Evolutionary conservation across 1,139 yeast genomes (phyloP), one percentile per base, ranked within the genome.

Genomic region (Pichia norvegensis): DNA sequence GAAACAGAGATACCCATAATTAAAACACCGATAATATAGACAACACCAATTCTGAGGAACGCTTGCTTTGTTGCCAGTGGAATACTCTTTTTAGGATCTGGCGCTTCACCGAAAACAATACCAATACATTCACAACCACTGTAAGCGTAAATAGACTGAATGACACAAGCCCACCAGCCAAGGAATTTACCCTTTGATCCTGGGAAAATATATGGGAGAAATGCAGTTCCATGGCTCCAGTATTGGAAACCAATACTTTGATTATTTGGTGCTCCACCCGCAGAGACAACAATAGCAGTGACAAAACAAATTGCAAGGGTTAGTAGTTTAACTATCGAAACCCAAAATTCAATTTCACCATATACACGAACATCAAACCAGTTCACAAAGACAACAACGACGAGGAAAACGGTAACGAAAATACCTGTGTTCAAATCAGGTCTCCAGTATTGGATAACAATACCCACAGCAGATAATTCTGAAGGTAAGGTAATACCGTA

Each of bases 271-370:
- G 73, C 75, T 44, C 81, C 82, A 48, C 82, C 81, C 49, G 76
- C 67, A 50, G 77, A 74, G 52, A 76, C 69, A 42, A 72, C 61
- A 55, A 73, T 66, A 46, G 76, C 66, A 42, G 75, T 60, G 33
- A 57, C 57, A 53, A 76, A 78, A 54, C 76, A 71, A 40, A 78
- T 79, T 49, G 72, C 63, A 65, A 82, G 68, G 40, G 81, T 79
- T 41, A 79, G 41, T 16, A 81, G 80, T 62, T 79, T 76, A 59
- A 81, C 66, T 45, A 74, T 57, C 38, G 85, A 69, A 48, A 75
- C 67, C 85, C 85, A 76, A 63, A 81, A 79, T 61, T 81, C 87
- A 50, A 79, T 72, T 62, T 81, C 86, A 45, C 86, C 87, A 56
- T 79, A 79, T 59, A 69, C 69, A 53, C 70, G 60, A 41, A 69